Base-by-base conservation (phyloP, 805 yeast genomes). In the Allodekkera sacchari region DNA sequence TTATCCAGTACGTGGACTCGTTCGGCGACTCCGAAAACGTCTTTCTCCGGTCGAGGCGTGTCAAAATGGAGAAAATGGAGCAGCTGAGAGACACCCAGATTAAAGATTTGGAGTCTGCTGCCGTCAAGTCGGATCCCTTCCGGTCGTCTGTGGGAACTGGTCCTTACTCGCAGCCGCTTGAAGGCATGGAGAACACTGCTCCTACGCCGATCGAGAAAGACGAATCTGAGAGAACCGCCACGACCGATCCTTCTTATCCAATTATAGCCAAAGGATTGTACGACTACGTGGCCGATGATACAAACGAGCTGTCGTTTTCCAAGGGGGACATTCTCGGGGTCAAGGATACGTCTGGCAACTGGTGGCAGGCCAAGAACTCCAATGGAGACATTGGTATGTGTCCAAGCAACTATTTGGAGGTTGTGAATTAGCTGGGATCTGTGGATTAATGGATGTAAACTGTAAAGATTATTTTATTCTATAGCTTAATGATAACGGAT, bases 301-400 rank as follows among this genome's bases (percentile, higher is more conserved):
- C 81, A 40, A 87, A 88, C 50, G 98, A 89, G 60, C 72, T 89
- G 16, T 81, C 95, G 5, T 92, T 89, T 50, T 76, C 69, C 41
- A 85, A 88, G 55, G 96, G 92, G 34, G 97, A 89, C 56, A 63
- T 85, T n/a, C 68, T 89, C 55, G 85, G 79, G 48, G 94, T 89
- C 21, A 84, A 84, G 44, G 96, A 89, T 50, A 84, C 85, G 35
- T 83, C 83, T 43, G 96, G 96, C 28, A 78, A 94, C 60, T 89
- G 98, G 98, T 89, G 97, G 97, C 95, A 87, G 60, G 96, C 95
- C 25, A 75, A 82, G 55, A 74, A 88, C 50, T 68, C 80, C 7
- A 81, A 75, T 44, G 98, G 98, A 21, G 92, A 87, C 54, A 82
- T 85, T 27, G 98, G 97, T 44, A 89, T 89, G 48, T 87, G 95